phyloP scores from a whole-genome alignment of 176 grass and related monocot species.

The Leersia perrieri region DNA sequence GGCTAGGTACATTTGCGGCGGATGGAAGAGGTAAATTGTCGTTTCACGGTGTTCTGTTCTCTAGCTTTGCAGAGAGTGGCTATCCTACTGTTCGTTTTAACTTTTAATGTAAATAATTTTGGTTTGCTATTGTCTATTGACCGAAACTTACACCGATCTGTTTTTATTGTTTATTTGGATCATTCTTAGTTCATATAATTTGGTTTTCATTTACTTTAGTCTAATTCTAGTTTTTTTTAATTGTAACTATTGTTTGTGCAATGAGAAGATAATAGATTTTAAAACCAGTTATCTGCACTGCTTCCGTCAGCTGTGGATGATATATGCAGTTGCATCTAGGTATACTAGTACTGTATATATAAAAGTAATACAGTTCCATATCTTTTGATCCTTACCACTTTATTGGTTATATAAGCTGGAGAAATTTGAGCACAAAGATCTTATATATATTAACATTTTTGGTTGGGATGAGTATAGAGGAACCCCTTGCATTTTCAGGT shows the following conservation, averaged over 20 bases:
- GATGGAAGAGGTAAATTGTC: constrained; percentile 72
- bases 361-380: neutral
- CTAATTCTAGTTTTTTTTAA: neutral
- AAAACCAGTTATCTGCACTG: neutral
- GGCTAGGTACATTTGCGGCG: constrained; percentile 35
- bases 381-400: neutral
- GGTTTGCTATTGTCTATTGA: neutral
- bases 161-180: neutral
- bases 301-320: neutral
- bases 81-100: constrained; percentile 16
- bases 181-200: no score
- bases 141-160: neutral
- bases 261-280: neutral
- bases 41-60: neutral
- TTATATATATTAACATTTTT: neutral
- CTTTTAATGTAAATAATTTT: neutral
- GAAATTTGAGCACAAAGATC: neutral
- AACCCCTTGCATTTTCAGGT: neutral
- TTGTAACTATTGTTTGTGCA: neutral
- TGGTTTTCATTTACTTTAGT: no score
- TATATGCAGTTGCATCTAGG: neutral
- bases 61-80: neutral
- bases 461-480: neutral
- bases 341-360: neutral
- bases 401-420: neutral